phyloP scores from a whole-genome alignment of 768 basidiomycete genomes.

The Austroboletus eburneus region DNA sequence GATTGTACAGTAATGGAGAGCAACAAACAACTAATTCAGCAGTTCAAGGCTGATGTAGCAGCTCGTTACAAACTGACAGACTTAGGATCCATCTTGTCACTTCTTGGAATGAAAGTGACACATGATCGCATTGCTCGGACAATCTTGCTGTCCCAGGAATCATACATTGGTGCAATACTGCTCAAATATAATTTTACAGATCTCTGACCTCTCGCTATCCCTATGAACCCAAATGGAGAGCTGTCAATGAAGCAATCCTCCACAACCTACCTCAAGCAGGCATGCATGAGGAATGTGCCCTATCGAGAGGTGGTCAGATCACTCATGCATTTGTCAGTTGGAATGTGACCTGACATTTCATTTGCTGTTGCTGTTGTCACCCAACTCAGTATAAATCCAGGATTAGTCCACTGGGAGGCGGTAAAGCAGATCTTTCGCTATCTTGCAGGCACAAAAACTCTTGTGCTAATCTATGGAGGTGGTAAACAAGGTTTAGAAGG shows the following conservation, averaged over 20 bases:
- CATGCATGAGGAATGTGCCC: background rate
- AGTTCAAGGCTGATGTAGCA: background rate
- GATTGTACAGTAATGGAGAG: background rate
- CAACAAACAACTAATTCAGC: background rate
- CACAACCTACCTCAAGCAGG: background rate
- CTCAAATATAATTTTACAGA: background rate
- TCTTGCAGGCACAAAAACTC: background rate
- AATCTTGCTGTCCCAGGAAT: background rate
- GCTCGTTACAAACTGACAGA: background rate
- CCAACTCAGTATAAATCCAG: background rate
- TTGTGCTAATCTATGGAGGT: background rate
- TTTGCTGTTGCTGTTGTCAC: background rate
- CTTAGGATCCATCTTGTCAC: background rate
- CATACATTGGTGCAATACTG: background rate
- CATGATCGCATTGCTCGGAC: background rate
- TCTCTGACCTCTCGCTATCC: background rate
- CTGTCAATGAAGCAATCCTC: background rate
- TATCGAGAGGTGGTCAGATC: background rate
- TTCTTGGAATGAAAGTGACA: constrained; percentile 2
- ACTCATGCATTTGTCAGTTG: background rate
- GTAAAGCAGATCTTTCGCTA: background rate
- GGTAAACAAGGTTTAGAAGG: background rate
- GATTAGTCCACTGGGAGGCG: background rate
- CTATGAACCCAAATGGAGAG: background rate
- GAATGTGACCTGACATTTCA: background rate